Base-by-base conservation (phyloP, 805 yeast genomes). In the Lipomyces mesembrius region DNA sequence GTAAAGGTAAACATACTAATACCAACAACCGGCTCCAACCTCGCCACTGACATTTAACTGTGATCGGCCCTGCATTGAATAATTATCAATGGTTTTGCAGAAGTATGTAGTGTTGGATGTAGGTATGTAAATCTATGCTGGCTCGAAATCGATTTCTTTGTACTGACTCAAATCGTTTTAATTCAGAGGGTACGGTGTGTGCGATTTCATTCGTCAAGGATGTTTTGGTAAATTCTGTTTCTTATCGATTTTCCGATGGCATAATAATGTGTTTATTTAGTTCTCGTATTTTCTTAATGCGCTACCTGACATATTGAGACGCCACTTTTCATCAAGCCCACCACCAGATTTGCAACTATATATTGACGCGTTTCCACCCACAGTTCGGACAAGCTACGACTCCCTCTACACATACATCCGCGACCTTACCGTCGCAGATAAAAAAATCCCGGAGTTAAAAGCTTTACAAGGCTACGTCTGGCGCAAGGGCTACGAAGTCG, bases 181-280 rank as follows among this genome's bases (percentile, higher is more conserved):
- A 97, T 91, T 72, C 92, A 46, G 98, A 93, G 75, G 98, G 98
- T 20, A 93, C 98, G 0, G 87, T 93, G 37, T 93, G 98, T 75
- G 93, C 97, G 2, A 92, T 93, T 25, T 83, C 93, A 0, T 93
- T 93, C 75, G 98, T 93, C 54, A 89, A 90, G 73, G 92, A 90
- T 35, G 81, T 80, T 1, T 78, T 93, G 43, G 74, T 71, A 59
- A 12, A 68, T 20, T 56, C 8, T 37, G 22, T 29, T 49, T 12
- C 29, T 35, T 32, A 20, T 43, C 20, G 25, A 6, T 25, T 25
- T 12, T 43, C 32, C 14, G 12, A 12, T 37, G 14, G 39, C 39
- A 43, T 43, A 49, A 12, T 89, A 87, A 29, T 27, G 22, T 34
- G 37, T 52, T n/a, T 39, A 7, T 39, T 32, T 20, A 71, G 74